Conservation (phyloP, 768 basidiomycete species). For the Tricholoma hemisulphureum region DNA sequence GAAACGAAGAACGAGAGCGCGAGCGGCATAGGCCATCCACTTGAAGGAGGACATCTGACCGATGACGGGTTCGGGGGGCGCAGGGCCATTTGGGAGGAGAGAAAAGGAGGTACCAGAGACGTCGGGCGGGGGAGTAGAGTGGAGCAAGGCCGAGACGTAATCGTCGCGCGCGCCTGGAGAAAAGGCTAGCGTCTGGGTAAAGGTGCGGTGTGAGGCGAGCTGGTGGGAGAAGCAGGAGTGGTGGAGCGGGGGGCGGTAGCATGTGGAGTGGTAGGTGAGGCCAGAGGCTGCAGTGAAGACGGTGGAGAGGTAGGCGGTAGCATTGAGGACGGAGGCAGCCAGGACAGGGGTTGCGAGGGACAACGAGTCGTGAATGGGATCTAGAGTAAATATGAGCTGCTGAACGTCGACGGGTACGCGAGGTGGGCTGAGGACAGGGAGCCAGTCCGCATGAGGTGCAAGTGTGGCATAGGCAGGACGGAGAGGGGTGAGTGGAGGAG, state of each 20-base stretch:
- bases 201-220: slow-evolving; percentile 23
- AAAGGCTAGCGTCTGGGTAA: slow-evolving; percentile 53
- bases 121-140: slow-evolving; percentile 1
- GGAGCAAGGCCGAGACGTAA: slow-evolving; percentile 40
- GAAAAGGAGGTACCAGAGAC: neutral
- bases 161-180: slow-evolving; percentile 47
- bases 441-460: slow-evolving; percentile 60
- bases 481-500: slow-evolving; percentile 46
- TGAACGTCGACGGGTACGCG: slow-evolving; percentile 66
- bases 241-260: slow-evolving; percentile 24
- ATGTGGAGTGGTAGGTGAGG: slow-evolving; percentile 49
- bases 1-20: slow-evolving; percentile 23
- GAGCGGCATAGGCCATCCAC: slow-evolving; percentile 87
- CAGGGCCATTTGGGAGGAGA: slow-evolving; percentile 17
- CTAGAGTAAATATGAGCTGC: slow-evolving; percentile 65
- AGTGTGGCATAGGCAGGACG: slow-evolving; percentile 57
- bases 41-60: slow-evolving; percentile 76
- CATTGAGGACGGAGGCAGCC: slow-evolving; percentile 40
- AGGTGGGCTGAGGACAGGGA: slow-evolving; percentile 52
- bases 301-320: slow-evolving; percentile 27
- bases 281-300: slow-evolving; percentile 21
- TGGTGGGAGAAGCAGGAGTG: slow-evolving; percentile 18
- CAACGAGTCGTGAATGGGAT: slow-evolving; percentile 29
- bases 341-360: slow-evolving; percentile 7
- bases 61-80: slow-evolving; percentile 30